Evolutionary conservation across 805 yeast species (phyloP), one percentile per base, ranked within the genome.

Genomic region (Kodamaea hsintzibuensis): DNA sequence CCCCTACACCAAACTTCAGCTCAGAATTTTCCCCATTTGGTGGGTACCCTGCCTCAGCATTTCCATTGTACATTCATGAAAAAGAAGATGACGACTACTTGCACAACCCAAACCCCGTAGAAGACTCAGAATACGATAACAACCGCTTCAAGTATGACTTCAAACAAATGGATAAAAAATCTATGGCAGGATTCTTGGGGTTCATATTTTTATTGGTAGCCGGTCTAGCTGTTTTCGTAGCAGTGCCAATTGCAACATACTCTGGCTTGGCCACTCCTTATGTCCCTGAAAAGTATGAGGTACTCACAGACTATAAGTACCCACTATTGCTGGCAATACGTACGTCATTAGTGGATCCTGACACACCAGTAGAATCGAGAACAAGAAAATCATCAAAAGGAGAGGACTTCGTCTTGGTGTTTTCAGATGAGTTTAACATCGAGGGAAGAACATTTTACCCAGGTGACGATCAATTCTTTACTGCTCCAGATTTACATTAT

Each of bases 21-120:
- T 9, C 50, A 8, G 54, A 51, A 17, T 42, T 39, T 25, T 51
- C 54, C 47, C 98, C 98, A 1, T 92, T 92, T 73, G 98, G 98
- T 51, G 98, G 98, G 14, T 92, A 89, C 70, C 98, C 98, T 0
- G 95, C 96, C 7, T 79, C 90, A 12, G 85, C 91, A 2, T 92
- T 93, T 74, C 98, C 98, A 1, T 74, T 92, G 53, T 85, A 82
- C 61, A 84, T 92, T 58, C 97, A 92, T 56, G 98, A 92, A 62
- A 89, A 91, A 71, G 98, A 92, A 71, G 87, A 88, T 7, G 98
- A 92, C 73, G 98, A 92, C 71, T 91, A 89, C 65, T 69, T 93
- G 60, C 98, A 92, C 70, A 93, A 92, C 70, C 98, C 98, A 1
- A 97, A 91, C 69, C 97, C 97, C 8, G 88, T 91, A 42, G 89